Base-by-base conservation (phyloP, 495 filamentous ascomycete genomes). In the Margaritispora aquatica region DNA sequence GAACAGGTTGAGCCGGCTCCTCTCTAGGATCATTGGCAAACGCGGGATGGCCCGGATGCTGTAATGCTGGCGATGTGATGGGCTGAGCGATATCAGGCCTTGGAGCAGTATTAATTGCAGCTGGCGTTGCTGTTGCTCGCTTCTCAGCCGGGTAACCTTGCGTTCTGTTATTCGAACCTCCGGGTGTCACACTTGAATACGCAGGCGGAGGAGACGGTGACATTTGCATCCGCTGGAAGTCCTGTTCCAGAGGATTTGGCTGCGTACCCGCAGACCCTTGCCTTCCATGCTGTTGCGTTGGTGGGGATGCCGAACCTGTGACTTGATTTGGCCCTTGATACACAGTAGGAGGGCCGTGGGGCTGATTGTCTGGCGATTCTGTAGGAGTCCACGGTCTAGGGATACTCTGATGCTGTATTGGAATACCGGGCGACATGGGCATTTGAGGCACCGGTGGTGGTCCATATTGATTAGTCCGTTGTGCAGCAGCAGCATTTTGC, bases 341-440 rank as follows among this genome's bases (percentile, higher is more conserved):
- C 1, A 95, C 87, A 0, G 90, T 91, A 3, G 94, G 92, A 29
- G 94, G 92, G 0, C 93, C 94, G 77, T 96, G 91, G 1, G 91
- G 92, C 57, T 91, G 84, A 57, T 84, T 87, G 5, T 89, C 94
- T 1, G 94, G 92, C 55, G 86, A 79, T 69, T 98, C 94, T 26
- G 94, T 97, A 0, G 94, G 94, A 19, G 95, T 98, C 94, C 94
- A 98, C 49, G 92, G 92, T 54, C 93, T 81, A 38, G 81, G 77
- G 10, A 83, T 76, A 38, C 69, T 62, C 56, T 78, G 78, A 26
- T 71, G 78, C 29, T 71, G 67, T 47, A 66, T 69, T 15, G 73
- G 71, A 24, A 64, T 65, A 36, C 63, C 60, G 27, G 66, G 68
- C n/a, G 65, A 67, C 26, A 57, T 57, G 21, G 77, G 76, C 20